Percentiles rank a stretch among this genome's conserved stretches.
Evolutionary conservation across 805 yeast species (phyloP).

Genomic region (Wickerhamiella australiensis): DNA sequence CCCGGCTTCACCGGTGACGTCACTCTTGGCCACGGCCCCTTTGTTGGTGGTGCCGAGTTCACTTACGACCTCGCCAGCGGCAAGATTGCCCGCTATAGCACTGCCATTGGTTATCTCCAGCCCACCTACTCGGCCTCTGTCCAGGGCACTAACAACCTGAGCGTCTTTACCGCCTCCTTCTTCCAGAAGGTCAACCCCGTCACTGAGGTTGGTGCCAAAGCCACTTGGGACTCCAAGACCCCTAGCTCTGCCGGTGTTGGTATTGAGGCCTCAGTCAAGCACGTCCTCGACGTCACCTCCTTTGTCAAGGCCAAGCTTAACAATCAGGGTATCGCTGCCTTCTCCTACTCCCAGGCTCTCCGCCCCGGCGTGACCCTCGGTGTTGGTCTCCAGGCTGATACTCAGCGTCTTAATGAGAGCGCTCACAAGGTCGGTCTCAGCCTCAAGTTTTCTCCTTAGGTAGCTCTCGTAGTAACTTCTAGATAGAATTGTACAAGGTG

Average conservation of each 20-base stretch:
- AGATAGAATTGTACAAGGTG: too few species aligned
- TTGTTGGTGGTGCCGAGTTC: conserved; percentile 93
- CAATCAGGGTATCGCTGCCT: conserved; percentile 87
- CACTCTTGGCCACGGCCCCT: conserved; percentile 89
- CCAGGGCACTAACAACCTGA: conserved; percentile 71
- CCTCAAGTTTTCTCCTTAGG: conserved; percentile 79
- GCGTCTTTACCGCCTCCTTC: conserved; percentile 62
- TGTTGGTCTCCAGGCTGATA: conserved; percentile 93
- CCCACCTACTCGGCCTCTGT: conserved; percentile 78
- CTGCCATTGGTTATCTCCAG: conserved; percentile 86
- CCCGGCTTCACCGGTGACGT: conserved; percentile 92
- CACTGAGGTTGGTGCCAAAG: conserved; percentile 97
- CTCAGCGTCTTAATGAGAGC: conserved; percentile 87
- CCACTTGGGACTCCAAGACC: conserved; percentile 78
- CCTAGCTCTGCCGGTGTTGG: conserved; percentile 67
- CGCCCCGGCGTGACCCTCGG: conserved; percentile 96
- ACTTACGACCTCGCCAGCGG: conserved; percentile 93
- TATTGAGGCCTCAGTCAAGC: conserved; percentile 93
- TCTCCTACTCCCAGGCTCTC: conserved; percentile 86
- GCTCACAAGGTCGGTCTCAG: conserved; percentile 97
- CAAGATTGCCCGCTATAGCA: conserved; percentile 83
- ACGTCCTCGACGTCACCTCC: conserved; percentile 73
- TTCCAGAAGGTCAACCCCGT: conserved; percentile 87
- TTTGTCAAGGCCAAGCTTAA: conserved; percentile 95
- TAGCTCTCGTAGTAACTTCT: too few species aligned